Evolutionary conservation across 208 protist species (phyloP), one percentile per base, ranked within the genome.

Genomic region (Phytomonas sp.): DNA sequence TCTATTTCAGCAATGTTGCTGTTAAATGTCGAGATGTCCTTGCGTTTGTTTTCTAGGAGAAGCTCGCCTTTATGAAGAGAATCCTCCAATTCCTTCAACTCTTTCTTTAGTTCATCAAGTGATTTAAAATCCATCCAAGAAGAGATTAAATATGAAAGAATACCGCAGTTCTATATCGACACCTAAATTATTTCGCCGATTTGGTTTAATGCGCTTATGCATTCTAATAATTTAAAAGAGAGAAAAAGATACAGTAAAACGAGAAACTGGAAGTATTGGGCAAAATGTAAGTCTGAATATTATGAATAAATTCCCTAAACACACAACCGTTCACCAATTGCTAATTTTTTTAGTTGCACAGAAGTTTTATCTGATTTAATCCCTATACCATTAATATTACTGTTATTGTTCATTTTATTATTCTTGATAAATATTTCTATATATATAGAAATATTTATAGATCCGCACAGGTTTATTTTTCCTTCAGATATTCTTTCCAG

Each of bases 51-150:
- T 56, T 56, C 16, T 16, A 56, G 45, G 19, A 56, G 45, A 56
- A 56, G 45, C 45, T 56, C 45, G 6, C 45, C 23, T 56, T 56
- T 16, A 7, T 56, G 45, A 56, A 89, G 66, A 29, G 75, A 76
- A 19, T 80, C 77, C 66, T 87, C 81, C 19, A 89, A 61, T 42
- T 75, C 66, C 60, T 80, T 76, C 6, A 87, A 68, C 66, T 86
- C 77, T 8, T 65, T 62, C 71, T 74, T 80, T 56, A 86, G 68
- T 37, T 81, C 74, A 19, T 66, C 71, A 16, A 86, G 69, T n/a
- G 77, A 78, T 56, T 19, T 26, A 23, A 56, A 56, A 26, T 56
- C 16, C 45, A 56, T 56, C 4, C 45, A 56, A 26, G 16, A 56
- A 6, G 23, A 26, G 26, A 23, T 5, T 23, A 5, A 5, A 56